Conservation (phyloP, 2,329 filamentous ascomycete species). For the Seiridium cupressi region DNA sequence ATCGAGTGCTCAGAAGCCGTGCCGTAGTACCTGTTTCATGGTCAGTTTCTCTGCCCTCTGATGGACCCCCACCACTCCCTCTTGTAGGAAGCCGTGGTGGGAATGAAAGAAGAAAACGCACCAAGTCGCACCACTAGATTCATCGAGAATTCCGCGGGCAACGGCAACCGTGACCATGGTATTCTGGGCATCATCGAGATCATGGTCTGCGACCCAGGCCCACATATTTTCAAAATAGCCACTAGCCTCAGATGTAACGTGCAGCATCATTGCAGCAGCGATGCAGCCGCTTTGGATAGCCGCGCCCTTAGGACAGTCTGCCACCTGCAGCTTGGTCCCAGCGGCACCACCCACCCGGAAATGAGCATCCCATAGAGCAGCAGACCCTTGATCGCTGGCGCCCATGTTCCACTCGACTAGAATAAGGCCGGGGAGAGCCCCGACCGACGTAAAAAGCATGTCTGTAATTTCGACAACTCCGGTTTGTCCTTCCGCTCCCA, state of each 20-base stretch:
- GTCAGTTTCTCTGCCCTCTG: no score
- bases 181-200: not conserved
- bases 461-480: conserved; percentile 70
- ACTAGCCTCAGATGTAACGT: conserved; percentile 40
- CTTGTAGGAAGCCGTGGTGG: no score
- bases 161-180: not conserved
- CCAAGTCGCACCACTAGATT: not conserved
- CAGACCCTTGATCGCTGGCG: conserved; percentile 43
- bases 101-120: not conserved
- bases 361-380: conserved; percentile 68
- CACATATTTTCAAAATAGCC: conserved; percentile 53
- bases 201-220: conserved; percentile 67
- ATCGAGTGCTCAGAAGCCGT: conserved; percentile 38
- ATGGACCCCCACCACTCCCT: no score
- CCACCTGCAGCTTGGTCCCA: not conserved
- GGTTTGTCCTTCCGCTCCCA: conserved; percentile 59
- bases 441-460: conserved; percentile 64
- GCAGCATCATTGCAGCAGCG: conserved; percentile 13
- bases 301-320: not conserved
- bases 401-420: conserved; percentile 72
- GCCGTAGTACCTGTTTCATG: conserved; percentile 51
- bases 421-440: conserved; percentile 66
- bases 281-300: not conserved
- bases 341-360: conserved; percentile 67
- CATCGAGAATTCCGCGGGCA: not conserved